A percentile compares a stretch with the other conserved stretches of the same genome.
Conservation (phyloP, 2,329 filamentous ascomycete species). For the Aspergillus floridensis region DNA sequence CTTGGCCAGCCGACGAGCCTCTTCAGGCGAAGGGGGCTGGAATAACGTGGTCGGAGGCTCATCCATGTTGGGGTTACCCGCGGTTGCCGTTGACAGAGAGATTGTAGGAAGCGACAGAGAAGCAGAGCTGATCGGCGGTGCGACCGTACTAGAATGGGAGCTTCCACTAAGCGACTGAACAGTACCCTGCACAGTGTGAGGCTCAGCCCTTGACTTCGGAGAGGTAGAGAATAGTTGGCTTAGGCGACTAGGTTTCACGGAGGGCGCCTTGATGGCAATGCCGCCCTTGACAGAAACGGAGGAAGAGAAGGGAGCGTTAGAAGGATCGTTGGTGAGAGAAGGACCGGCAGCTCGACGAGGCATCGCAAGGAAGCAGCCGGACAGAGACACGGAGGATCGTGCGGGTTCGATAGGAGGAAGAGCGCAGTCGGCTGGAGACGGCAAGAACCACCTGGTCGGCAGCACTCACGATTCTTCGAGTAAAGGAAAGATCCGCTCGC, state of each 20-base stretch:
- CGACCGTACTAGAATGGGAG: conserved; percentile 46
- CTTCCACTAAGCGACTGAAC: conserved; percentile 64
- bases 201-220: conserved; percentile 68
- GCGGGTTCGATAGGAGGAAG: conserved; percentile 12
- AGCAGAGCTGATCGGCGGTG: conserved; percentile 66
- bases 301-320: conserved; percentile 51
- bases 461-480: not conserved
- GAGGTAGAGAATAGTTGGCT: conserved; percentile 79
- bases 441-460: conserved; percentile 14
- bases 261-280: conserved; percentile 47
- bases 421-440: conserved; percentile 2
- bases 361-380: conserved; percentile 50
- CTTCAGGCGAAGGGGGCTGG: conserved; percentile 80
- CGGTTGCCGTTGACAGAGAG: conserved; percentile 81
- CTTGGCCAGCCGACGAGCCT: conserved; percentile 70
- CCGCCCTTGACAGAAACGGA: conserved; percentile 55
- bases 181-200: conserved; percentile 52
- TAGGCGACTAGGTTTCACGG: conserved; percentile 69
- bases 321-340: conserved; percentile 54
- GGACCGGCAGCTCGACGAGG: conserved; percentile 61
- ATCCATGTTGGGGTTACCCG: conserved; percentile 71
- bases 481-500: not conserved
- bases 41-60: conserved; percentile 77
- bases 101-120: conserved; percentile 83
- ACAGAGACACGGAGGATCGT: conserved; percentile 12